Percentiles rank a stretch among this genome's conserved stretches.
Conservation (phyloP, 495 filamentous ascomycete species). For the Stereocaulon alpinum region DNA sequence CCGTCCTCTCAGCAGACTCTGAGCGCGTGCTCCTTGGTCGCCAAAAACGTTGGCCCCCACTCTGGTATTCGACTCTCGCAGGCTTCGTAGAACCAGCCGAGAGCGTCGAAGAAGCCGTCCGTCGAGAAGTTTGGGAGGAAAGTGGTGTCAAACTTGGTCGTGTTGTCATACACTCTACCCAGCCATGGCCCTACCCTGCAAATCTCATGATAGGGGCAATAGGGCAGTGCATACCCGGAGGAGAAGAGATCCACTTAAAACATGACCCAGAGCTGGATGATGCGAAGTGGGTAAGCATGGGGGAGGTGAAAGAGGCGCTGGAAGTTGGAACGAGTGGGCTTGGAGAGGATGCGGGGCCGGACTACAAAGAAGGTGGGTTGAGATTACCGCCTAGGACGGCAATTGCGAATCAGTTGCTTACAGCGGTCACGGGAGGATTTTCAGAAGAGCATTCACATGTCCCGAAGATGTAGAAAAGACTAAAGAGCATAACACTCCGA, state of each 20-base stretch:
- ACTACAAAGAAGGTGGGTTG: slow-evolving; percentile 63
- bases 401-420: slow-evolving; percentile 67
- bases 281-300: slow-evolving; percentile 74
- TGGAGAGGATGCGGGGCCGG: slow-evolving; percentile 50
- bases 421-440: slow-evolving; percentile 43
- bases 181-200: slow-evolving; percentile 84
- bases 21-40: slow-evolving; percentile 75
- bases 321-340: slow-evolving; percentile 48
- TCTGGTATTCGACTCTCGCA: slow-evolving; percentile 84
- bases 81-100: slow-evolving; percentile 95
- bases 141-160: slow-evolving; percentile 73
- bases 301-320: slow-evolving; percentile 51
- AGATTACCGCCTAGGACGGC: slow-evolving; percentile 65
- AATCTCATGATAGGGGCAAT: slow-evolving; percentile 93
- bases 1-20: slow-evolving; percentile 65
- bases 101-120: slow-evolving; percentile 87
- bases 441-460: slow-evolving; percentile 23
- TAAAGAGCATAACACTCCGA: neutral
- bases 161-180: slow-evolving; percentile 84
- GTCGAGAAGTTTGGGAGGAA: slow-evolving; percentile 95
- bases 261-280: slow-evolving; percentile 87
- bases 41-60: slow-evolving; percentile 66
- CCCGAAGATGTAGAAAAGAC: slow-evolving; percentile 8
- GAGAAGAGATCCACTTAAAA: slow-evolving; percentile 70
- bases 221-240: slow-evolving; percentile 68